Conservation (phyloP, 345 rosid genomes). For the Linum trigynum region DNA sequence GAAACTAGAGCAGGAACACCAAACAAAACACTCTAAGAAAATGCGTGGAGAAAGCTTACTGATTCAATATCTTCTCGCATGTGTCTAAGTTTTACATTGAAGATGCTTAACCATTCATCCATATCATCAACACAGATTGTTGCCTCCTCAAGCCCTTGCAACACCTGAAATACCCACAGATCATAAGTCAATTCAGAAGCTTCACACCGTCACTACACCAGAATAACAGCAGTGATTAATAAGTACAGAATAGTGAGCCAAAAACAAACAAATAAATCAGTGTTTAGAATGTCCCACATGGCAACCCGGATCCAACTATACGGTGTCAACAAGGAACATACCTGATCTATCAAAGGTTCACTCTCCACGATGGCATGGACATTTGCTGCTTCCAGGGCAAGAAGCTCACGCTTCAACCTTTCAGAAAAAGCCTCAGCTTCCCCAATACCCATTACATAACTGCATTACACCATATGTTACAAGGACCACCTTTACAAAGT, state of each 20-base stretch:
- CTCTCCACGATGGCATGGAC: slow-evolving; percentile 98
- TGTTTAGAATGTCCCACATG: no score
- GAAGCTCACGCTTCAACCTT: slow-evolving; percentile 95
- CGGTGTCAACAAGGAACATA: slow-evolving; percentile 16
- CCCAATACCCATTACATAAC: slow-evolving; percentile 96
- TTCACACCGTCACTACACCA: not conserved
- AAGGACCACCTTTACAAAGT: no score
- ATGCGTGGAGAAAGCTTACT: slow-evolving; percentile 28
- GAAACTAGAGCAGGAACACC: no score
- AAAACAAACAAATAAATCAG: not conserved
- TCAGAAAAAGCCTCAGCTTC: slow-evolving; percentile 99
- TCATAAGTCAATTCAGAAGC: slow-evolving; percentile 2
- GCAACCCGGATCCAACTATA: not conserved
- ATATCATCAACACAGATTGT: slow-evolving; percentile 87
- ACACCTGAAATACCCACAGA: slow-evolving; percentile 45
- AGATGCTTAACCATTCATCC: slow-evolving; percentile 97
- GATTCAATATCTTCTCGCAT: slow-evolving; percentile 99
- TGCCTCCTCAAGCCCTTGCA: slow-evolving; percentile 94
- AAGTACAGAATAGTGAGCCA: not conserved
- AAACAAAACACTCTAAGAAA: no score
- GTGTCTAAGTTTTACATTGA: slow-evolving; percentile 93
- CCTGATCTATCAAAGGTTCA: slow-evolving; percentile 90
- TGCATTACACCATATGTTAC: slow-evolving; percentile 21
- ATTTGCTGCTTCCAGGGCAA: slow-evolving; percentile 96
- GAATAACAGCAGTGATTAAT: not conserved